phyloP scores from a whole-genome alignment of 176 grass and related monocot genomes.

The Olyra latifolia region DNA sequence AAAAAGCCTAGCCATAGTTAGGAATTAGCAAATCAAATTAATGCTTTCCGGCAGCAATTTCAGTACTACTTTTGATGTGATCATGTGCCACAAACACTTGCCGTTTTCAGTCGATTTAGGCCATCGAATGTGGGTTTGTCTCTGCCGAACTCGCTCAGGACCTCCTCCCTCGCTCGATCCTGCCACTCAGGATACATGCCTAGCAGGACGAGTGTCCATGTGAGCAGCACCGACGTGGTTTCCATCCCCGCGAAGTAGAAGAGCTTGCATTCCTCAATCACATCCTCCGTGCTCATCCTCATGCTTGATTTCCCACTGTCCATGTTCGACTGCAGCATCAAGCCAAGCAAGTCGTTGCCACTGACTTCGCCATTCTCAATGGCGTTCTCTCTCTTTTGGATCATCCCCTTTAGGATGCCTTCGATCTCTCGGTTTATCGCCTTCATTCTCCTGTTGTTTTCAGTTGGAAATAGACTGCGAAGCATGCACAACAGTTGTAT shows the following conservation, averaged over 20 bases:
- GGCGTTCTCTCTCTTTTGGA: conserved; percentile 38
- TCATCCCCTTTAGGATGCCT: conserved; percentile 47
- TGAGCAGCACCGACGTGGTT: conserved; percentile 62
- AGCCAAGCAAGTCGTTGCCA: conserved; percentile 61
- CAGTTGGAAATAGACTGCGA: conserved; percentile 60
- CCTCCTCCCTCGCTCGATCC: conserved; percentile 59
- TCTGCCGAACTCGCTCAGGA: conserved; percentile 44
- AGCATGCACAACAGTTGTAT: neutral
- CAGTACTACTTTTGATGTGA: neutral
- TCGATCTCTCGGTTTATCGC: conserved; percentile 42
- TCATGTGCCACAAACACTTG: conserved; percentile 21
- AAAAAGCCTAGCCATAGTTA: neutral
- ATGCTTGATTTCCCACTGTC: conserved; percentile 25
- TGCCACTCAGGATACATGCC: conserved; percentile 66
- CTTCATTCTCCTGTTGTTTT: conserved; percentile 51
- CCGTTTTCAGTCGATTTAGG: conserved; percentile 55
- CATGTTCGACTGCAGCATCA: conserved; percentile 58
- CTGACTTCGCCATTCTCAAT: conserved; percentile 32
- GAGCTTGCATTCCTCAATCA: conserved; percentile 80
- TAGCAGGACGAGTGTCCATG: conserved; percentile 59
- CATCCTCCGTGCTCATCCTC: conserved; percentile 60
- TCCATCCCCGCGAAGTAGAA: conserved; percentile 83
- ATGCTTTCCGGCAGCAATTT: neutral
- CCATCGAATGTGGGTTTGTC: conserved; percentile 45
- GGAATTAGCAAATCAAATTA: neutral